Evolutionary conservation across 2,329 filamentous ascomycete genomes (phyloP).

Genomic region (Sclerotinia minor): DNA sequence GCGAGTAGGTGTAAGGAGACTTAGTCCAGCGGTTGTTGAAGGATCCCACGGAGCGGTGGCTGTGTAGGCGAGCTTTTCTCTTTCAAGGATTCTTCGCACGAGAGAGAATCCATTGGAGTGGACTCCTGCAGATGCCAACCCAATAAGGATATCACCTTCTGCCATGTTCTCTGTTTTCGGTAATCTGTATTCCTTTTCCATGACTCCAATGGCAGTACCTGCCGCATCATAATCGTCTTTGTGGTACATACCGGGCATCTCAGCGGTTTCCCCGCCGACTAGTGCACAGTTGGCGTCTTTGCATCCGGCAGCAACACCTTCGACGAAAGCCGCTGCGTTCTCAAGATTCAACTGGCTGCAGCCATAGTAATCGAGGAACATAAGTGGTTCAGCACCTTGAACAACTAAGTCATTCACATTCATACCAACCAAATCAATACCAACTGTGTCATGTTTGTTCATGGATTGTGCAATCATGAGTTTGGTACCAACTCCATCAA

Average conservation of each 20-base stretch:
- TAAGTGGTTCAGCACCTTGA: slow-evolving; percentile 89
- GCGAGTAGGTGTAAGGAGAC: slow-evolving; percentile 82
- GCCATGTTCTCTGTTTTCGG: slow-evolving; percentile 76
- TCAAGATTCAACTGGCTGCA: slow-evolving; percentile 83
- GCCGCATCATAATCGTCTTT: slow-evolving; percentile 90
- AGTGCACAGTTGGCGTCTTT: slow-evolving; percentile 81
- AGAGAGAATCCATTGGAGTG: slow-evolving; percentile 98
- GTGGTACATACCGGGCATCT: slow-evolving; percentile 92
- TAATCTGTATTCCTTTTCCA: slow-evolving; percentile 67
- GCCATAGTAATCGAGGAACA: slow-evolving; percentile 98
- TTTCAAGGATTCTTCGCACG: slow-evolving; percentile 83
- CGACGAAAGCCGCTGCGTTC: slow-evolving; percentile 80
- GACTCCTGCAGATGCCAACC: slow-evolving; percentile 79
- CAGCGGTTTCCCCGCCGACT: slow-evolving; percentile 95
- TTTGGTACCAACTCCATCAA: slow-evolving; percentile 96
- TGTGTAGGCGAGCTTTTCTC: slow-evolving; percentile 68
- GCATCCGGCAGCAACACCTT: slow-evolving; percentile 87
- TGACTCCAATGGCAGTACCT: slow-evolving; percentile 84
- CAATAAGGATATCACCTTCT: slow-evolving; percentile 81
- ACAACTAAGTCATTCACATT: slow-evolving; percentile 98
- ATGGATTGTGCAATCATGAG: slow-evolving; percentile 92
- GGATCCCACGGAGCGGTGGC: slow-evolving; percentile 75
- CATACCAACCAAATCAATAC: slow-evolving; percentile 81
- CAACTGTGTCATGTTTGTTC: slow-evolving; percentile 89
- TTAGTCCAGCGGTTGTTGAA: slow-evolving; percentile 65